Base-by-base conservation (phyloP, 805 yeast genomes). In the Lipomyces mesembrius region DNA sequence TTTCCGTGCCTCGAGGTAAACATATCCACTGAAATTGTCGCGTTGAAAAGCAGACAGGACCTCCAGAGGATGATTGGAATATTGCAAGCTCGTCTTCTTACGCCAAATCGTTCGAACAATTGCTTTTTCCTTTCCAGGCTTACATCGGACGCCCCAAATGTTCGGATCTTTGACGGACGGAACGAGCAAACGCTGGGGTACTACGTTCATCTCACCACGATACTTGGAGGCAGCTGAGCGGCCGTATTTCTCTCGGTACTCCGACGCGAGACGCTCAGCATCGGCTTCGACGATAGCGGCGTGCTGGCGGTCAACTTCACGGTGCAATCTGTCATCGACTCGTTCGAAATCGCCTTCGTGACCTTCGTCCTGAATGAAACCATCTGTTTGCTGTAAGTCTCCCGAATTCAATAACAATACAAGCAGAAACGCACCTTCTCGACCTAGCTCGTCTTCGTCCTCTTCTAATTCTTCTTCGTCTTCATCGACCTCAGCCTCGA, bases 401-500 rank as follows among this genome's bases (percentile, higher is more conserved):
- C 49, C 7, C n/a, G n/a, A 37, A 14, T 43, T 43, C 22, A 43
- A 43, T n/a, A 43, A 3, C 49, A 43, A 14, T 1, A 43, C 49
- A 6, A 43, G 49, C 49, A n/a, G 49, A 43, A 17, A 9, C 52
- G 5, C 20, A 65, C 92, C 94, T 76, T 89, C 96, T 74, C 92
- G 86, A 57, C 89, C 86, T 37, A 91, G 80, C 70, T 90, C 98
- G n/a, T 96, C 98, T 70, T 94, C 98, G 59, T 92, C 98, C 68
- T 93, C 98, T 69, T 92, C 94, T 37, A 88, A 87, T 55, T 90
- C 96, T 72, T 94, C 98, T 63, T 95, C 98, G 72, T 95, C 98
- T 68, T 94, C 98, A 78, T 94, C 97, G 65, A 95, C 99, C 78
- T 94, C 98, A 67, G 98, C 99, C 82, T 95, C 98, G 63, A 95